phyloP scores from a whole-genome alignment of 768 basidiomycete species.

The Pulveroboletus sp. region DNA sequence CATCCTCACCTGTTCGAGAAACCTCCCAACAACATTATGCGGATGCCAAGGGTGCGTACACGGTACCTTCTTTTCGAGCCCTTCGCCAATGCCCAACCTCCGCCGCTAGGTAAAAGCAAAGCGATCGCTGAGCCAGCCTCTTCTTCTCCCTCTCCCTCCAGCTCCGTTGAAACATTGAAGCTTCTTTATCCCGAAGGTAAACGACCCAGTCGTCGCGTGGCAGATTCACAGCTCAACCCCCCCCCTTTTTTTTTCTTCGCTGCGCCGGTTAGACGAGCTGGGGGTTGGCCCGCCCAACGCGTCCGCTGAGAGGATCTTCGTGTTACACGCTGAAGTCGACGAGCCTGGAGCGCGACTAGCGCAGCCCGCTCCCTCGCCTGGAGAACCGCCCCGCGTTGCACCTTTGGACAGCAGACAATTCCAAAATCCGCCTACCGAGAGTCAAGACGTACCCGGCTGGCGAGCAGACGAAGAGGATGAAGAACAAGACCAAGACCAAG shows the following conservation, averaged over 20 bases:
- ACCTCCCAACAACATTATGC: not conserved
- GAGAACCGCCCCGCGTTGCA: not conserved
- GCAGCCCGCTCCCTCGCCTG: not conserved
- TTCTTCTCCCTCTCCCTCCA: slow-evolving; percentile 1
- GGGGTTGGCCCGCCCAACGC: not conserved
- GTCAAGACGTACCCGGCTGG: not conserved
- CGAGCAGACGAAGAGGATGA: slow-evolving; percentile 4
- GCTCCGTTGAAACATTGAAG: slow-evolving; percentile 7
- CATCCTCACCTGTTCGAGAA: not conserved
- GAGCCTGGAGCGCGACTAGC: no score
- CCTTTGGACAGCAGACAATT: no score
- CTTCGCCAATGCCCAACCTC: not conserved
- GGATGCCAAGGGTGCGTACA: slow-evolving; percentile 7
- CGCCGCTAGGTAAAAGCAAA: slow-evolving; percentile 5
- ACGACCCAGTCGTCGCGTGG: not conserved
- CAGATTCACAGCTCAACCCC: not conserved
- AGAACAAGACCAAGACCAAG: not conserved
- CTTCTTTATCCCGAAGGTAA: slow-evolving; percentile 13
- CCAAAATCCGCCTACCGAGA: not conserved
- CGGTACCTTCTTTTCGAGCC: not conserved
- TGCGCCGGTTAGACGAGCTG: slow-evolving; percentile 7
- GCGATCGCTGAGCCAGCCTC: not conserved
- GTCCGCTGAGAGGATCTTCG: not conserved
- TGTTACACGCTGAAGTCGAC: not conserved
- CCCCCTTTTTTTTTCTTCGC: not conserved